Conservation (phyloP, 176 grass and related monocot species). For the Bothriochloa decipiens region DNA sequence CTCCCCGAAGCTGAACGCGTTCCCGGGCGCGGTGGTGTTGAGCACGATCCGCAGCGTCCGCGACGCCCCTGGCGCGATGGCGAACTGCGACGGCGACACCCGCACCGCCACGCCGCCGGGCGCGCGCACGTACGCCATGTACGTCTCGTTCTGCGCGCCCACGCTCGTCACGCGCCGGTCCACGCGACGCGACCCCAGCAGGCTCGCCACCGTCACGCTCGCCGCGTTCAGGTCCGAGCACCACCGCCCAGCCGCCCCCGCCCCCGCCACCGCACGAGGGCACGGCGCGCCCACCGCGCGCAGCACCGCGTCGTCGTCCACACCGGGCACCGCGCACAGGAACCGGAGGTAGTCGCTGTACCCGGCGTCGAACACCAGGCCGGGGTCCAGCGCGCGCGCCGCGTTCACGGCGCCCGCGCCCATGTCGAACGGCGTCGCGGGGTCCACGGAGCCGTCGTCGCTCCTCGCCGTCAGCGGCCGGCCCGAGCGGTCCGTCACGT, state of each 20-base stretch:
- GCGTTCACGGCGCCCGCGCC: conserved; percentile 68
- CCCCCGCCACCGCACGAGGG: neutral
- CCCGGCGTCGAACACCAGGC: conserved; percentile 58
- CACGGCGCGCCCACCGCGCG: conserved; percentile 62
- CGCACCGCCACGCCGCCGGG: conserved; percentile 64
- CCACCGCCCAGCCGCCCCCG: conserved; percentile 34
- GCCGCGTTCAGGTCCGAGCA: conserved; percentile 77
- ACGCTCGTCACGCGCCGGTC: conserved; percentile 64
- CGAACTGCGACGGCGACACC: conserved; percentile 57
- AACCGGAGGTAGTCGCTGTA: conserved; percentile 72
- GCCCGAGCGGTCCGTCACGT: conserved; percentile 53
- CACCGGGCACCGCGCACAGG: conserved; percentile 69
- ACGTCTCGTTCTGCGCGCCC: conserved; percentile 56
- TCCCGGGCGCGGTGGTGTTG: conserved; percentile 50
- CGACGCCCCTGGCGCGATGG: conserved; percentile 53
- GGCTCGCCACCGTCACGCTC: conserved; percentile 75
- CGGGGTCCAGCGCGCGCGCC: conserved; percentile 68
- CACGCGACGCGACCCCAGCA: conserved; percentile 67
- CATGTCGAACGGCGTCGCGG: conserved; percentile 74
- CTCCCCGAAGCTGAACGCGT: conserved; percentile 71
- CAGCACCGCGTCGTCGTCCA: conserved; percentile 58
- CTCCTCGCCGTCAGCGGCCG: conserved; percentile 42
- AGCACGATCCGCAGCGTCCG: conserved; percentile 57
- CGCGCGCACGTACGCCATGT: conserved; percentile 58
- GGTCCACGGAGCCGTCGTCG: neutral